A percentile compares a stretch with the other conserved stretches of the same genome.
phyloP scores from a whole-genome alignment of 2,329 filamentous ascomycete genomes.

The Parafenestella ontariensis region DNA sequence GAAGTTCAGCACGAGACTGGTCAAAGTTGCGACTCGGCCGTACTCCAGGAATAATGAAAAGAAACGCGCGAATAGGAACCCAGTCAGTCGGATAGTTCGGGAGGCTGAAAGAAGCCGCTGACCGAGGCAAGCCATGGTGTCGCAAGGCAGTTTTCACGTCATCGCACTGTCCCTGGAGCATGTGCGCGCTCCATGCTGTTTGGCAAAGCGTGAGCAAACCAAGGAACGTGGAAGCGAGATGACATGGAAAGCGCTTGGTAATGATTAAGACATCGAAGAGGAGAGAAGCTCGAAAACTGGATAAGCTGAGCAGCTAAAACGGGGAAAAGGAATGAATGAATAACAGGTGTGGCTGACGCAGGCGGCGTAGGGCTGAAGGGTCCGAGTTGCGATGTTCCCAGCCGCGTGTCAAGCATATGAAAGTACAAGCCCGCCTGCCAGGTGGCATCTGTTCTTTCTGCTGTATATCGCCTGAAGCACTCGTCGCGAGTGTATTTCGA shows the following conservation, averaged over 20 bases:
- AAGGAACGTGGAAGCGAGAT: not conserved
- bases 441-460: not conserved
- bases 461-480: not conserved
- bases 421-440: slow-evolving; percentile 3
- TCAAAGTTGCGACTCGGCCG: not conserved
- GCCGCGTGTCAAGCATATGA: slow-evolving; percentile 6
- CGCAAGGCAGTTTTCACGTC: not conserved
- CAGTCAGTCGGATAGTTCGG: slow-evolving; percentile 16
- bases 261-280: not conserved
- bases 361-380: slow-evolving; percentile 21
- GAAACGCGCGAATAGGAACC: not conserved
- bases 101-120: slow-evolving; percentile 3
- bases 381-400: slow-evolving; percentile 9
- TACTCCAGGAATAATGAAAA: not conserved
- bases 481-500: not conserved
- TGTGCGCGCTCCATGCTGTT: not conserved
- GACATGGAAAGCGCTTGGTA: not conserved
- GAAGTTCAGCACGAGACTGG: not conserved
- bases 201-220: not conserved
- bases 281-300: not conserved
- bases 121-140: slow-evolving; percentile 3
- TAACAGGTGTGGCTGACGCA: slow-evolving; percentile 7
- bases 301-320: slow-evolving; percentile 9
- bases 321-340: slow-evolving; percentile 5
- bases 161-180: slow-evolving; percentile 2